Base-by-base conservation (phyloP, 2,329 filamentous ascomycete genomes). In the Arthrobotrys conoides region DNA sequence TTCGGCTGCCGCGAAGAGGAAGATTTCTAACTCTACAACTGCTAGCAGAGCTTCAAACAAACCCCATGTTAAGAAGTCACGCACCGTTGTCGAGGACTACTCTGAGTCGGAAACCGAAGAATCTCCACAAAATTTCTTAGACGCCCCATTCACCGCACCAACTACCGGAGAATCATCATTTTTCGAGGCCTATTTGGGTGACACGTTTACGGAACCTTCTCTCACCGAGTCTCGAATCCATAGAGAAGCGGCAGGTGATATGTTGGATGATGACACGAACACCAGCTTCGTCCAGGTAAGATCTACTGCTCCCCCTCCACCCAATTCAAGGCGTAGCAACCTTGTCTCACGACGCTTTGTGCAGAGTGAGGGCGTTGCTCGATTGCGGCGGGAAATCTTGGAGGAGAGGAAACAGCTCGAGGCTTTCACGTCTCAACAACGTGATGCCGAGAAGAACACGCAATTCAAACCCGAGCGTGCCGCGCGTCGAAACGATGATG, bases 201-300 rank as follows among this genome's bases (percentile, higher is more conserved):
- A 69, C 10, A 69, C 75, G 8, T 78, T 78, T 24, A 78, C 75
- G 3, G 63, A 57, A 14, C 68, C 75, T n/a, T 78, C 75, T 5
- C 55, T 71, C 36, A 64, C 24, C 41, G 75, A 72, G 18, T 78
- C 75, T 22, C 68, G 75, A 10, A 36, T 78, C 10, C 75, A 64
- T 12, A 61, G 75, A 41, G 75, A 78, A 51, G 24, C 63, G n/a
- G 63, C 33, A 2, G 75, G 75, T 14, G 75, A 78, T 33, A 44
- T 72, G 16, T 46, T 78, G 22, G 53, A 64, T 51, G 75, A 78
- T 44, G 38, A 71, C 24, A 78, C 75, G 1, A 41, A 72, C 53
- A 65, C 71, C n/a, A 78, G 75, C 64, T 69, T 78, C 30, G 49
- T 72, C 59, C 44, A 72, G 64, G 75, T 78, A 68, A 61, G 68